Percentiles rank a stretch among this genome's conserved stretches.
phyloP scores from a whole-genome alignment of 2,329 filamentous ascomycete genomes.

The Stagonosporopsis vannaccii region DNA sequence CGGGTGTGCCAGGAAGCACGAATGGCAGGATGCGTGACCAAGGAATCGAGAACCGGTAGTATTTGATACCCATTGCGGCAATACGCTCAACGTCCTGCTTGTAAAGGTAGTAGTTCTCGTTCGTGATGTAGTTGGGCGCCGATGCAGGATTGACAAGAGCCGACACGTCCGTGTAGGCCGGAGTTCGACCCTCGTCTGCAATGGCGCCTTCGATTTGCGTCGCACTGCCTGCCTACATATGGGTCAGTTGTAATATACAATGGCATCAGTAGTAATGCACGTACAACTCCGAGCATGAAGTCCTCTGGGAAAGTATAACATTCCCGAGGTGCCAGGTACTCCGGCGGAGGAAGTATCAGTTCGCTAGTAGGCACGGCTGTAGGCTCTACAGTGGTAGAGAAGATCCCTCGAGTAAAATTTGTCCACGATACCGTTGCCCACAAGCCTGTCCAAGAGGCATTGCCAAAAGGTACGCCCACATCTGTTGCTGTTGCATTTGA shows the following conservation, averaged over 20 bases:
- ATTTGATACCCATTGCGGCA: constrained; percentile 59
- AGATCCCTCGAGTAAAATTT: constrained; percentile 50
- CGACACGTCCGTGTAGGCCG: constrained; percentile 29
- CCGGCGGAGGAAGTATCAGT: constrained; percentile 62
- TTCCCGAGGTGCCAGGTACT: constrained; percentile 58
- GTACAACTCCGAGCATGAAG: constrained; percentile 49
- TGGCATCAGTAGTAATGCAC: neutral
- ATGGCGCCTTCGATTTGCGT: constrained; percentile 42
- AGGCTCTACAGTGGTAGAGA: constrained; percentile 62
- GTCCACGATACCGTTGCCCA: constrained; percentile 47
- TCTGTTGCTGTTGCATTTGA: constrained; percentile 47
- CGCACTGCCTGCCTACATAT: constrained; percentile 30
- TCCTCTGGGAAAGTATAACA: constrained; percentile 60
- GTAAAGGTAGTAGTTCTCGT: constrained; percentile 63
- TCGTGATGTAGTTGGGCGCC: constrained; percentile 44
- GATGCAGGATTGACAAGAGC: constrained; percentile 18
- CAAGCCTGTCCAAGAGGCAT: constrained; percentile 50
- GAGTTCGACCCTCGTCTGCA: constrained; percentile 41
- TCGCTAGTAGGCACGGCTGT: constrained; percentile 63
- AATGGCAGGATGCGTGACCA: constrained; percentile 64
- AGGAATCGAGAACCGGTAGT: constrained; percentile 62
- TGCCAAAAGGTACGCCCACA: constrained; percentile 46
- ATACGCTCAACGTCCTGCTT: constrained; percentile 64
- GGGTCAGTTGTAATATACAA: neutral
- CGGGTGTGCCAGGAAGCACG: constrained; percentile 57